A percentile compares a stretch with the other conserved stretches of the same genome.
phyloP scores from a whole-genome alignment of 306 rosid species.

The Crotalaria pallida region DNA sequence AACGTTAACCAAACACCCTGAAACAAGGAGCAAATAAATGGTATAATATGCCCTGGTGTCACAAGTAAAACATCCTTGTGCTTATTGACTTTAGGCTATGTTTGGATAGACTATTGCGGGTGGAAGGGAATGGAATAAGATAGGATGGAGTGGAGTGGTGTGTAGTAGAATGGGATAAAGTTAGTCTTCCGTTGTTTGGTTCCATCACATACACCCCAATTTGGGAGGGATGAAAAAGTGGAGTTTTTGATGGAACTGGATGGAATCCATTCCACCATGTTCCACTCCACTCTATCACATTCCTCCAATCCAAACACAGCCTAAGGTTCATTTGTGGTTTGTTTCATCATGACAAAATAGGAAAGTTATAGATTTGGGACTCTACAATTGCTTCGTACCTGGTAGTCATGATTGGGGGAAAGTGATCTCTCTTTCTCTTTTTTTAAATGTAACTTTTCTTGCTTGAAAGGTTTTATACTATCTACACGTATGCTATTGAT shows the following conservation, averaged over 20 bases:
- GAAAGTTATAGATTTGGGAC: not conserved
- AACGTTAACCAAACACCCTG: not conserved
- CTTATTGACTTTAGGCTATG: not conserved
- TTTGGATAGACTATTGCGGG: too few relatives aligned
- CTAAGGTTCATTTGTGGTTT: not conserved
- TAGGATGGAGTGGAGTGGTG: too few relatives aligned
- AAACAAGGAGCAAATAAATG: not conserved
- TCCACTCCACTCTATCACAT: too few relatives aligned
- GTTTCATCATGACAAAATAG: not conserved
- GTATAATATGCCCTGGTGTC: not conserved
- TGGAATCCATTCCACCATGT: too few relatives aligned
- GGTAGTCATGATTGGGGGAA: not conserved
- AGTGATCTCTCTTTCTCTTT: not conserved
- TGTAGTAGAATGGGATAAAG: too few relatives aligned
- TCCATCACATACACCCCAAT: too few relatives aligned
- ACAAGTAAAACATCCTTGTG: constrained; percentile 5
- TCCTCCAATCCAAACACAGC: too few relatives aligned
- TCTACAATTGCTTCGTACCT: constrained; percentile 5
- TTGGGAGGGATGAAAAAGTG: too few relatives aligned
- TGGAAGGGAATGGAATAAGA: too few relatives aligned
- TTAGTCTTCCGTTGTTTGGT: too few relatives aligned
- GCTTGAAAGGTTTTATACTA: not conserved
- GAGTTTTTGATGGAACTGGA: too few relatives aligned
- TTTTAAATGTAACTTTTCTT: not conserved
- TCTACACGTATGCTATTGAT: constrained; percentile 6